Conservation (phyloP, 169 alveolate species). For the Miamiensis avidus region DNA sequence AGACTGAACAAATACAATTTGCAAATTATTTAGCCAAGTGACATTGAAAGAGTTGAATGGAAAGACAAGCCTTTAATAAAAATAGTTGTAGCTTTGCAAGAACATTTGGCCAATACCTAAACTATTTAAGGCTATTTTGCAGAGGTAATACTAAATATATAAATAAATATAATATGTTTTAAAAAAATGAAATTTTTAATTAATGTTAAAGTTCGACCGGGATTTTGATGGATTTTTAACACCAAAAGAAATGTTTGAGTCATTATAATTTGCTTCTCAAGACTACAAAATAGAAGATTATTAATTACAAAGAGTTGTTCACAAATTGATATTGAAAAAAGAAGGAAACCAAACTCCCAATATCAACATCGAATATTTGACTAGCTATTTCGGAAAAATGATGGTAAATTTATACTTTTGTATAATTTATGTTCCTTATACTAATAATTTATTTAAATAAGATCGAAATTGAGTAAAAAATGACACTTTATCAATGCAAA, state of each 20-base stretch:
- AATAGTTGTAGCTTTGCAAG: background rate
- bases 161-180: no score
- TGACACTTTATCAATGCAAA: background rate
- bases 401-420: background rate
- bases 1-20: slow-evolving; percentile 3
- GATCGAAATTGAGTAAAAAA: slow-evolving; percentile 12
- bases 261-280: background rate
- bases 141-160: no score
- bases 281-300: background rate
- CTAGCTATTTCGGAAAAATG: slow-evolving; percentile 1
- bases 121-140: slow-evolving; percentile 11
- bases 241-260: slow-evolving; percentile 1
- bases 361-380: background rate
- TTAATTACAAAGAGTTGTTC: slow-evolving; percentile 6
- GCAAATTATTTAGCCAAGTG: background rate
- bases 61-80: slow-evolving; percentile 5
- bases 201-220: slow-evolving; percentile 3
- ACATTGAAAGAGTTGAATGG: slow-evolving; percentile 15
- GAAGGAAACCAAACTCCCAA: background rate
- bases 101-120: background rate
- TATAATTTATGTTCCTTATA: no score
- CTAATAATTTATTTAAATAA: no score
- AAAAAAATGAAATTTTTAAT: no score
- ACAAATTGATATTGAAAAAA: slow-evolving; percentile 3
- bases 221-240: slow-evolving; percentile 26